Conservation (phyloP, 2,329 filamentous ascomycete genomes). For the Epichloe sylvatica region DNA sequence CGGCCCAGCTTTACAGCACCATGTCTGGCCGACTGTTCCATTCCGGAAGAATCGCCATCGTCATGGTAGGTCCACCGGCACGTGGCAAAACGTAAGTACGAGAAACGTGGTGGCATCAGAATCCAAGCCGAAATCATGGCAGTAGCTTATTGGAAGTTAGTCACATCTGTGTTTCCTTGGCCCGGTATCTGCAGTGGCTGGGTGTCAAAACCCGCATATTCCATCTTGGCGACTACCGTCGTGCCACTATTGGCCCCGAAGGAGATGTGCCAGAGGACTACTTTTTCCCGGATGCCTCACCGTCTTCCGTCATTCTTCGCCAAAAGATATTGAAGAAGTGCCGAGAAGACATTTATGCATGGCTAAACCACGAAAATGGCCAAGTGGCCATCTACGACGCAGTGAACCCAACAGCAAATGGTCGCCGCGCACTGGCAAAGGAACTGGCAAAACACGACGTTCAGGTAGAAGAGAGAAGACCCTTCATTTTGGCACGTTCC, state of each 20-base stretch:
- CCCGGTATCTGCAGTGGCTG: slow-evolving; percentile 89
- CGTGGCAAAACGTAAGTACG: slow-evolving; percentile 75
- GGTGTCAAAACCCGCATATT: slow-evolving; percentile 98
- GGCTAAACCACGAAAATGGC: slow-evolving; percentile 92
- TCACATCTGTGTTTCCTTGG: slow-evolving; percentile 89
- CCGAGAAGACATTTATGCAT: slow-evolving; percentile 90
- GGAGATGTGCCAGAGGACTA: slow-evolving; percentile 89
- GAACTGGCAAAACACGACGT: slow-evolving; percentile 98
- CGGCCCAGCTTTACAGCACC: slow-evolving; percentile 93
- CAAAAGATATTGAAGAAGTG: slow-evolving; percentile 98
- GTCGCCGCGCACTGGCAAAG: slow-evolving; percentile 73
- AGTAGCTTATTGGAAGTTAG: slow-evolving; percentile 26
- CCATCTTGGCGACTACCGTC: slow-evolving; percentile 89
- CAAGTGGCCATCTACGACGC: slow-evolving; percentile 98
- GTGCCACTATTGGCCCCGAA: slow-evolving; percentile 73
- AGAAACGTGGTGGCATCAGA: background rate
- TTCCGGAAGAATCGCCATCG: slow-evolving; percentile 91
- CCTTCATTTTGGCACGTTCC: background rate
- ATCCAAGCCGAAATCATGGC: background rate
- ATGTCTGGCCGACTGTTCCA: slow-evolving; percentile 96
- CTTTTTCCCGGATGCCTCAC: slow-evolving; percentile 90
- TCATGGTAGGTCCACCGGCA: slow-evolving; percentile 88
- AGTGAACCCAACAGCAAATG: slow-evolving; percentile 78
- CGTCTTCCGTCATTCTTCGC: slow-evolving; percentile 78
- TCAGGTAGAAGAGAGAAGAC: slow-evolving; percentile 38